Conservation (phyloP, 2,329 filamentous ascomycete genomes). For the Exserohilum turcica region DNA sequence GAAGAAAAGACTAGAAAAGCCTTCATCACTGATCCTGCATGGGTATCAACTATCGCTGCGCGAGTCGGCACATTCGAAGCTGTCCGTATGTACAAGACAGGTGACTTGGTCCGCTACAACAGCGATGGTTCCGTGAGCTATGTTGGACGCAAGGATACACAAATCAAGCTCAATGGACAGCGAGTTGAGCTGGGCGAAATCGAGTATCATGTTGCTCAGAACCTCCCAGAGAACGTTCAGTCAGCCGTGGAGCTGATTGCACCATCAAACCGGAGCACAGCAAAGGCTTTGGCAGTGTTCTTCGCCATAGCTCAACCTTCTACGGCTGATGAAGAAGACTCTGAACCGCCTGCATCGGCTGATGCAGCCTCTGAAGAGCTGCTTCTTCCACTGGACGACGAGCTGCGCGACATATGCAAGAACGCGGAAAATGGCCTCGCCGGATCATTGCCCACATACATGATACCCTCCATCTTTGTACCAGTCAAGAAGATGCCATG, state of each 20-base stretch:
- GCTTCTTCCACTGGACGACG: constrained; percentile 35
- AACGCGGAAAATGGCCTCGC: constrained; percentile 37
- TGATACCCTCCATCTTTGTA: constrained; percentile 43
- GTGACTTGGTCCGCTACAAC: constrained; percentile 28
- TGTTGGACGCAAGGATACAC: constrained; percentile 36
- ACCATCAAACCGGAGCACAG: constrained; percentile 33
- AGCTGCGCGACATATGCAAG: constrained; percentile 36
- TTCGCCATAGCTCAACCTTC: constrained; percentile 29
- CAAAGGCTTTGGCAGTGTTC: constrained; percentile 43
- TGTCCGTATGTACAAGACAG: constrained; percentile 29
- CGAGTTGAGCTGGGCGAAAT: constrained; percentile 40
- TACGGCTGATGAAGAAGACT: constrained; percentile 2
- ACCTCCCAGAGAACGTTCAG: constrained; percentile 38
- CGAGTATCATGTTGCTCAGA: constrained; percentile 40
- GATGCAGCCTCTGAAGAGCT: constrained; percentile 35
- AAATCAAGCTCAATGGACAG: constrained; percentile 41
- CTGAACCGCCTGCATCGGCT: constrained; percentile 22
- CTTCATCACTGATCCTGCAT: constrained; percentile 36
- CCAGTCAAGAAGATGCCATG: constrained; percentile 41
- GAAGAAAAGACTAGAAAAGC: constrained; percentile 34
- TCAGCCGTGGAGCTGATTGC: constrained; percentile 43
- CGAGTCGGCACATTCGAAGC: constrained; percentile 20
- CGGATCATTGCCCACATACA: constrained; percentile 39
- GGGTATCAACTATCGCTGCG: constrained; percentile 21
- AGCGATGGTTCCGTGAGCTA: constrained; percentile 35